Evolutionary conservation across 2,329 filamentous ascomycete genomes (phyloP), one percentile per base, ranked within the genome.

Genomic region (Trichoderma hamatum): DNA sequence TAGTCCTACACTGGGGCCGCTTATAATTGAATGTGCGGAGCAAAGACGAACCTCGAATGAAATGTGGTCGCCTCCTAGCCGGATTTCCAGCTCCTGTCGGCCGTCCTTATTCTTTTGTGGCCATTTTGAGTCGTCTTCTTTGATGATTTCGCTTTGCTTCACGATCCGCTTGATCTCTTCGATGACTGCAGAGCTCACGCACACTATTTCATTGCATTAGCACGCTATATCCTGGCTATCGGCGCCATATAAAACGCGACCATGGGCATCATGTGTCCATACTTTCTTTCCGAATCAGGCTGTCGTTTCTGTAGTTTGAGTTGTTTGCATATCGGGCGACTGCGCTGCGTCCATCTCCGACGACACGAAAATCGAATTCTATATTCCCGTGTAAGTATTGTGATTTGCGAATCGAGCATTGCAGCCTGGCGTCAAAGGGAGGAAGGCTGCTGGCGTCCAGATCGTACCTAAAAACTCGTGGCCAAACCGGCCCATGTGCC

Each of bases 61-160:
- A 74, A 99, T 98, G 80, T 98, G 95, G 72, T 99, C 96, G 76
- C 92, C 96, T 52, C 95, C 96, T 68, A 99, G 80, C 60, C 94
- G 88, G 70, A 99, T 97, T 81, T 99, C 96, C 59, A 99, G 85
- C 82, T 99, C 96, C 79, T 99, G 96, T 72, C 95, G 89, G 43
- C 96, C 96, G 76, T 99, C 96, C 83, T 98, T 98, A 84, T 99
- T 99, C 88, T 98, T 99, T 80, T 96, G 93, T 0, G 96, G 96
- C 96, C 96, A 99, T 80, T 97, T 97, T 30, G 90, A 92, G 80
- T 99, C 96, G 78, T 99, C 96, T 89, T 99, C 96, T 84, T 93
- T 97, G 74, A 96, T 90, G 76, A 99, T 97, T 80, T 99, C 96
- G 82, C 94, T 97, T 43, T 94, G 89, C 82, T 96, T 97, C 82